phyloP scores from a whole-genome alignment of 371 early-diverging fungal species.

The Amoeboaphelidium protococcarum region DNA sequence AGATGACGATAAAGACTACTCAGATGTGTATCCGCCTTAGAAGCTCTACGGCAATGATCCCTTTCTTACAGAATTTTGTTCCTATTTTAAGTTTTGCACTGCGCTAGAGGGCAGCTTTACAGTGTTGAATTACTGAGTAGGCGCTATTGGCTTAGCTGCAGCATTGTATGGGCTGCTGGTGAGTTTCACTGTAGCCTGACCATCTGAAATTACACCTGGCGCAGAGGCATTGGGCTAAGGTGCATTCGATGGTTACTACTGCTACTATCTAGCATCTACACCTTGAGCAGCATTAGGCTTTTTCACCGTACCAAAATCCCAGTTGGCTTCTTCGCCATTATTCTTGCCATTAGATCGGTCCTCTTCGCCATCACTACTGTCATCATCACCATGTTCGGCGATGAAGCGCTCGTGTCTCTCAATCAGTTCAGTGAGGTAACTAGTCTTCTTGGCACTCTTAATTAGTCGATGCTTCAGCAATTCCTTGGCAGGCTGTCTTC shows the following conservation, averaged over 20 bases:
- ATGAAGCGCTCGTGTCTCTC: conserved; percentile 52
- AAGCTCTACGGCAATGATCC: too few relatives aligned
- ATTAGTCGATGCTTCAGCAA: conserved; percentile 73
- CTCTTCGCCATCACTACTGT: conserved; percentile 24
- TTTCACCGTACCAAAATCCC: conserved; percentile 18
- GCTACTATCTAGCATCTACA: background rate
- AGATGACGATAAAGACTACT: too few relatives aligned
- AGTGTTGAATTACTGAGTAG: too few relatives aligned
- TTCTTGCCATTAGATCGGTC: too few relatives aligned
- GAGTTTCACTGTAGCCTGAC: background rate
- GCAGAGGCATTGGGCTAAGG: background rate
- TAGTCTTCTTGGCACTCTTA: conserved; percentile 34
- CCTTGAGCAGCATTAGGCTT: background rate
- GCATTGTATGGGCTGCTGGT: too few relatives aligned
- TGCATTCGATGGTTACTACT: background rate
- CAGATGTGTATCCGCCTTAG: too few relatives aligned
- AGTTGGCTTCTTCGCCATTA: conserved; percentile 3
- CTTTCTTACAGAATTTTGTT: too few relatives aligned
- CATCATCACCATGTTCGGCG: conserved; percentile 18
- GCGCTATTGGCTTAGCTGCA: too few relatives aligned
- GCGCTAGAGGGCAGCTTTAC: too few relatives aligned
- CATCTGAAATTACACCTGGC: background rate
- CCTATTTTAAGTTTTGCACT: too few relatives aligned
- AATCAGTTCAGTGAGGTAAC: conserved; percentile 27
- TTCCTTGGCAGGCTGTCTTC: conserved; percentile 65